phyloP scores from a whole-genome alignment of 306 rosid species.

The Prunus salicina region DNA sequence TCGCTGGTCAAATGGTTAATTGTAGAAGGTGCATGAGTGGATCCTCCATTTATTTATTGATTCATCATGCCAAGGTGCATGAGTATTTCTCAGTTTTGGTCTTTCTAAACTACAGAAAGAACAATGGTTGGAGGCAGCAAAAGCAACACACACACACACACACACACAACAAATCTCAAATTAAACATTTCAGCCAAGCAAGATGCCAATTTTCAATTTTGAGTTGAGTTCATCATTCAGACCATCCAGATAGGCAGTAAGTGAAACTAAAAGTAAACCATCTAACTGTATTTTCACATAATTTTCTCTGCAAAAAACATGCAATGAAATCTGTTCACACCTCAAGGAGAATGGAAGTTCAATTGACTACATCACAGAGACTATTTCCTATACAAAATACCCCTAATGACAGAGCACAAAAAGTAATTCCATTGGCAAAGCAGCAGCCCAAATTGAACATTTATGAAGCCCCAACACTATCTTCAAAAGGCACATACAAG shows the following conservation, averaged over 20 bases:
- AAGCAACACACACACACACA: neutral
- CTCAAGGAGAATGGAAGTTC: neutral
- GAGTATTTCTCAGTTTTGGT: no score
- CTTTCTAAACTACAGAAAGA: no score
- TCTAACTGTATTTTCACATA: neutral
- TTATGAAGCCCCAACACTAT: neutral
- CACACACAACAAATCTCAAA: neutral
- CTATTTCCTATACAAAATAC: neutral
- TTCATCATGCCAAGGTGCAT: no score
- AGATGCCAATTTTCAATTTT: neutral
- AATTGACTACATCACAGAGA: neutral
- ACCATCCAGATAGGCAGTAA: neutral
- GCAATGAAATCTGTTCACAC: neutral
- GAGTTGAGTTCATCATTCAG: neutral
- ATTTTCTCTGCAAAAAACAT: constrained; percentile 2
- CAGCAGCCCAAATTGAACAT: neutral
- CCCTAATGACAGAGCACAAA: neutral
- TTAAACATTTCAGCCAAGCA: neutral
- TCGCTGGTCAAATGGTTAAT: neutral
- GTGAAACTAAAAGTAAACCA: neutral
- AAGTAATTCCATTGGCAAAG: neutral
- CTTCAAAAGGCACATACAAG: neutral
- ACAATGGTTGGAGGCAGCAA: no score
- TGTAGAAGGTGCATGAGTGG: neutral
- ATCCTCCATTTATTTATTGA: no score